Evolutionary conservation across 1,284 basidiomycete species (phyloP).

Genomic region (Sanghuangporus baumii): DNA sequence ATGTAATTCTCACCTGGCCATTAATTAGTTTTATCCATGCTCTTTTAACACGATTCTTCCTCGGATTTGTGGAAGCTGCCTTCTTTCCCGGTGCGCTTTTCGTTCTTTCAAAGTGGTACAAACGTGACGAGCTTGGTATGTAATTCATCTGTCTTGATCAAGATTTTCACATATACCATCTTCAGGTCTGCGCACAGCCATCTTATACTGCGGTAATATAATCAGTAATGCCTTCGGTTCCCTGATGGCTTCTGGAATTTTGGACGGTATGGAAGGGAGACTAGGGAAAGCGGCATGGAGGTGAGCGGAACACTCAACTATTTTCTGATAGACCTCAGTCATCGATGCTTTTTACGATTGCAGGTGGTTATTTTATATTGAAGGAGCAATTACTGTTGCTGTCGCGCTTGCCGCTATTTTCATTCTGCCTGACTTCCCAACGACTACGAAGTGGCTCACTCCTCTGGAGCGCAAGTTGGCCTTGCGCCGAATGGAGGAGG

Average conservation of each 20-base stretch:
- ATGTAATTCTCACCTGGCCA: conserved; percentile 48
- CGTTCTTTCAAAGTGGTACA: conserved; percentile 26
- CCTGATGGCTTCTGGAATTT: conserved; percentile 32
- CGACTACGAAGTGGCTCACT: conserved; percentile 23
- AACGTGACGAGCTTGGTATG: conserved; percentile 3
- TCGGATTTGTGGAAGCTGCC: conserved; percentile 39
- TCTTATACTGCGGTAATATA: conserved; percentile 42
- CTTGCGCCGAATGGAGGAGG: conserved; percentile 37
- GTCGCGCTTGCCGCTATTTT: conserved; percentile 23
- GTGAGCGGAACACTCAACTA: conserved; percentile 7
- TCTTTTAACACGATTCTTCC: conserved; percentile 70
- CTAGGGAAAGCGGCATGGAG: conserved; percentile 40
- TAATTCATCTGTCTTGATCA: background rate
- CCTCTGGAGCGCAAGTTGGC: conserved; percentile 35
- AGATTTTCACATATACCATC: background rate
- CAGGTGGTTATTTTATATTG: conserved; percentile 20
- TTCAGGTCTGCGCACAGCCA: conserved; percentile 26
- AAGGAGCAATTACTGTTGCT: conserved; percentile 11
- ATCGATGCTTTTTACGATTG: conserved; percentile 9
- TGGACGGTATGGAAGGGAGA: conserved; percentile 41
- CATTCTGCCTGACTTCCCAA: conserved; percentile 38
- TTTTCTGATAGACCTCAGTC: background rate
- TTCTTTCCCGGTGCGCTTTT: conserved; percentile 24
- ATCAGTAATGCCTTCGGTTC: conserved; percentile 49
- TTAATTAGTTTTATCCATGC: conserved; percentile 55